Percentiles rank a stretch among this genome's conserved stretches.
phyloP scores from a whole-genome alignment of 2,329 filamentous ascomycete genomes.

The Phoma herbarum region DNA sequence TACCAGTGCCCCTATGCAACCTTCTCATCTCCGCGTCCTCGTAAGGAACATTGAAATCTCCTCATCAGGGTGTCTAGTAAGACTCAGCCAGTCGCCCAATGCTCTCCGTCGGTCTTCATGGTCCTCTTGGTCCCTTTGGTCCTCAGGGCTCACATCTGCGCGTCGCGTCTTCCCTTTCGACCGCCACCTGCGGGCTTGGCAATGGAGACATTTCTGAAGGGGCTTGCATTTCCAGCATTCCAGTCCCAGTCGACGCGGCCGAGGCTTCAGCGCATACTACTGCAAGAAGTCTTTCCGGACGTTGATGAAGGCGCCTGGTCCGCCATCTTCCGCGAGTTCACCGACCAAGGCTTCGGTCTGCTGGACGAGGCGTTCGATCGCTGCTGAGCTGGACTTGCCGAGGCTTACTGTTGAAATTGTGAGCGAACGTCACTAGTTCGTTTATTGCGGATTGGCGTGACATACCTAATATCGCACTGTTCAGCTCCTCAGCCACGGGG shows the following conservation, averaged over 20 bases:
- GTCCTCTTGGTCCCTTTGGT: too few relatives aligned
- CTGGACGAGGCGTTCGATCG: conserved; percentile 83
- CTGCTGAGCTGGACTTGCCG: conserved; percentile 86
- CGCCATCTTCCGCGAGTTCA: conserved; percentile 79
- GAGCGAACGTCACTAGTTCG: conserved; percentile 25
- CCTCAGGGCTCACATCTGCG: neutral
- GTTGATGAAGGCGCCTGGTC: conserved; percentile 84
- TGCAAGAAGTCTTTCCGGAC: conserved; percentile 55
- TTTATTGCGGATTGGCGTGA: neutral
- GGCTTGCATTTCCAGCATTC: neutral
- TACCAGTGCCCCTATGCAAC: neutral
- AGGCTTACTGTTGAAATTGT: conserved; percentile 73
- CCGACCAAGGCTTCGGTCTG: conserved; percentile 89
- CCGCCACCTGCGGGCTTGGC: neutral
- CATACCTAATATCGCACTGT: conserved; percentile 86
- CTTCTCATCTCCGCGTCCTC: neutral
- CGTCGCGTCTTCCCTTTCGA: neutral
- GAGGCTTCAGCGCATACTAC: conserved; percentile 23
- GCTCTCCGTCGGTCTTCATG: neutral
- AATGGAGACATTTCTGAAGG: neutral
- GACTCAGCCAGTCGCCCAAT: neutral
- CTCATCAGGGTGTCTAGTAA: neutral
- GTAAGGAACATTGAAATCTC: neutral
- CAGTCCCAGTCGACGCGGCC: neutral
- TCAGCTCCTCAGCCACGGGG: conserved; percentile 89